Percentiles rank a stretch among this genome's conserved stretches.
Evolutionary conservation across 371 early-diverging fungal genomes (phyloP).

Genomic region (Mortierella sp.): DNA sequence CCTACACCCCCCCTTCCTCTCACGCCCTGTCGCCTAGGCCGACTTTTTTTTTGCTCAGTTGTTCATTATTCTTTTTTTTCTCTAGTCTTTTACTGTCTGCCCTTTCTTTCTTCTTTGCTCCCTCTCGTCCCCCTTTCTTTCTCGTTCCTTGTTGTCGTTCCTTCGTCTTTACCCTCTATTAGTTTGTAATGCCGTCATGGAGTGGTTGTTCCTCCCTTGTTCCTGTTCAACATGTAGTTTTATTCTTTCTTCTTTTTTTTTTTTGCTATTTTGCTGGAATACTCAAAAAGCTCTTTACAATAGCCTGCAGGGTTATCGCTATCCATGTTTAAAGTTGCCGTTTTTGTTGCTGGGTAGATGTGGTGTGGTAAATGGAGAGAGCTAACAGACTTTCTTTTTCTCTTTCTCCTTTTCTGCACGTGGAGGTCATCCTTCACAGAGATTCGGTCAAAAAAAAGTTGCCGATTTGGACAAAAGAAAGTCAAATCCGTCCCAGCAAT

Average conservation of each 20-base stretch:
- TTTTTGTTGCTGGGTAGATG: too few species aligned
- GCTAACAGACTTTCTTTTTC: too few species aligned
- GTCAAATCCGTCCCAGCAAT: not conserved
- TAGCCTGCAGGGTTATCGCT: too few species aligned
- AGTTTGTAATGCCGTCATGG: not conserved
- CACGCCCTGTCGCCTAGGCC: not conserved
- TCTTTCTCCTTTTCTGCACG: conserved; percentile 7
- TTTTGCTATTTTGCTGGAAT: not conserved
- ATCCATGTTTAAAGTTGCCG: too few species aligned
- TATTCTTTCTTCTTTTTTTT: not conserved
- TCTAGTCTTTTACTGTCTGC: not conserved
- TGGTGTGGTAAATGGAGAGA: too few species aligned
- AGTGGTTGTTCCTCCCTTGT: not conserved
- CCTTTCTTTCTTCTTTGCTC: not conserved
- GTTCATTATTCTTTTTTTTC: not conserved
- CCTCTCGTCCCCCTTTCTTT: not conserved
- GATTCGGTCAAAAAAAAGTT: not conserved
- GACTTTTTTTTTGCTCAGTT: not conserved
- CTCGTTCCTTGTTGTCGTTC: conserved; percentile 4
- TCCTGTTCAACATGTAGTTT: conserved; percentile 7
- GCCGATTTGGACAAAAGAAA: not conserved
- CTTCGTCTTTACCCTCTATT: conserved; percentile 11
- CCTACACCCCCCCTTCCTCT: not conserved
- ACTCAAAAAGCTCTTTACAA: too few species aligned
- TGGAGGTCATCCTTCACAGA: not conserved